phyloP scores from a whole-genome alignment of 306 rosid genomes.

The Castanea crenata region DNA sequence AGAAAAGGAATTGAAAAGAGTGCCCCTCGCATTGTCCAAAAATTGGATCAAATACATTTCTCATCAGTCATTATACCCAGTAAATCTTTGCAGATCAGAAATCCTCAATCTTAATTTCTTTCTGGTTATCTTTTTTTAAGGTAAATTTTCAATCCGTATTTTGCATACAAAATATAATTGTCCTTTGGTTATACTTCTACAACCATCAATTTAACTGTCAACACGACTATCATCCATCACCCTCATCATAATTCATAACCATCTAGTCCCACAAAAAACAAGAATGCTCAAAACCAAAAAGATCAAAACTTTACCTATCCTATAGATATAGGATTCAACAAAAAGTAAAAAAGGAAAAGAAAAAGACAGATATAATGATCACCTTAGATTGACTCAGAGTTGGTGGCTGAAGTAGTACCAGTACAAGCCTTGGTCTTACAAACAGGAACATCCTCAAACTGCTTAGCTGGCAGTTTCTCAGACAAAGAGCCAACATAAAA shows the following conservation, averaged over 20 bases:
- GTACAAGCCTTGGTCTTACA: slow-evolving; percentile 36
- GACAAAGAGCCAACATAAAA: slow-evolving; percentile 64
- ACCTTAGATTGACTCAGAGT: slow-evolving; percentile 26
- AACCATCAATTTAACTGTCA: neutral
- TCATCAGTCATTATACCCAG: neutral
- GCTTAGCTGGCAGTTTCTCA: slow-evolving; percentile 42
- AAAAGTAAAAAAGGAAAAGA: neutral
- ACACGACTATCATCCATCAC: neutral
- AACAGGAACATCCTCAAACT: slow-evolving; percentile 45
- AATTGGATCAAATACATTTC: neutral
- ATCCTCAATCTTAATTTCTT: neutral
- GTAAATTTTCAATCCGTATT: neutral
- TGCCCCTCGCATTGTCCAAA: neutral
- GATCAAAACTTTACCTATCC: neutral
- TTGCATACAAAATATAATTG: neutral
- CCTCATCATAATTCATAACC: no score
- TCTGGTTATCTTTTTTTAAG: neutral
- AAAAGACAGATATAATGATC: neutral
- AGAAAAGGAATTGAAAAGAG: neutral
- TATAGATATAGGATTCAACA: neutral
- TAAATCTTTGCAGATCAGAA: neutral
- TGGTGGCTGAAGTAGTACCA: neutral
- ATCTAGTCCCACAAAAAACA: neutral
- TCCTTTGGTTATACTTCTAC: neutral
- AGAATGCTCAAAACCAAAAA: neutral